Evolutionary conservation across 129 eudicot genomes (phyloP).

Genomic region (Tagetes patula): DNA sequence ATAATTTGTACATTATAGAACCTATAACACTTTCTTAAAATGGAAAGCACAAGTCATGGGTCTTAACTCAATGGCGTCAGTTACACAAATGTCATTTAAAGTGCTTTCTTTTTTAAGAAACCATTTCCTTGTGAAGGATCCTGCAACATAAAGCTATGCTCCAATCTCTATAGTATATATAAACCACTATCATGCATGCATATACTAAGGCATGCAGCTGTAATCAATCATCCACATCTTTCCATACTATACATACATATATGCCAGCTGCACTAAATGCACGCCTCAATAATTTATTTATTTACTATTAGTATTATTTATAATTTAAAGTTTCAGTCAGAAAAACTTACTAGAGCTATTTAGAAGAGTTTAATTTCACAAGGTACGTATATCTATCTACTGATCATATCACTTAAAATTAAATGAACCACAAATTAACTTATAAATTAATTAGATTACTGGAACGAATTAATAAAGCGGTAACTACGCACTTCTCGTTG

Average conservation of each 20-base stretch:
- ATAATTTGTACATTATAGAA: slow-evolving; percentile 38
- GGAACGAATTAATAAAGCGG: not conserved
- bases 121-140: slow-evolving; percentile 30
- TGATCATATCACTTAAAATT: not conserved
- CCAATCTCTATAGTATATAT: slow-evolving; percentile 30
- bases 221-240: not conserved
- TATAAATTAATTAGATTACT: not conserved
- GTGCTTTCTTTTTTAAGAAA: slow-evolving; percentile 39
- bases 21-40: slow-evolving; percentile 32
- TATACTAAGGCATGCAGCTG: slow-evolving; percentile 26
- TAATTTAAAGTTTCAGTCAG: not conserved
- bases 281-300: slow-evolving; percentile 7
- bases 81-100: slow-evolving; percentile 29
- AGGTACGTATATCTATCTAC: not conserved
- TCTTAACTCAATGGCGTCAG: slow-evolving; percentile 38
- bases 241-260: not conserved
- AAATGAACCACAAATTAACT: not conserved
- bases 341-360: not conserved
- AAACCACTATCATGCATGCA: slow-evolving; percentile 24
- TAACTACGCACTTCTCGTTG: not conserved
- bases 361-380: not conserved
- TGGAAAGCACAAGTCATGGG: slow-evolving; percentile 28
- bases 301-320: not conserved
- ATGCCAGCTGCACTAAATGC: not conserved
- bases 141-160: slow-evolving; percentile 29